Evolutionary conservation across 192 early-diverging fungal species (phyloP), one percentile per base, ranked within the genome.

Genomic region (Powellomyces hirtus): DNA sequence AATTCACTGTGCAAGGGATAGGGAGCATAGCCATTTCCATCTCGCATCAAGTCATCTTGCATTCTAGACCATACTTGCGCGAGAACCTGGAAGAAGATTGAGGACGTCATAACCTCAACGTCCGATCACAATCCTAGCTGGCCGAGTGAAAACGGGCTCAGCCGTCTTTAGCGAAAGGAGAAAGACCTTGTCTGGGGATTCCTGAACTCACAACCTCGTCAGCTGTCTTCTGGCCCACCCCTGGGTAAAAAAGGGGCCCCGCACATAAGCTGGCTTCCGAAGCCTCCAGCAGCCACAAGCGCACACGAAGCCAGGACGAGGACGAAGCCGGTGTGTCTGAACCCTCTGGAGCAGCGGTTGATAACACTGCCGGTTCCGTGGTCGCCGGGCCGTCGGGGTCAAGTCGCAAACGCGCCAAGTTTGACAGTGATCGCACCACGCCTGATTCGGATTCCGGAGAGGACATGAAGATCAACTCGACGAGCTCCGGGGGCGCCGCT

Each of bases 251-350:
- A 60, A 60, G 59, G 59, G 59, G 38, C 37, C 29, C 59, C 59
- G 38, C 59, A 36, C 18, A n/a, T 60, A 36, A 60, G 38, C 59
- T 60, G 59, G 59, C 59, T 60, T 60, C 59, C 59, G 59, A 60
- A 60, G 36, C 34, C 38, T 38, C 31, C 37, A 37, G 20, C 29
- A 37, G 59, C 36, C 59, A 60, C 59, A 60, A 60, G 59, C 59
- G 59, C 59, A 60, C 59, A 60, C 59, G 59, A 24, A 36, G 37
- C 59, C 20, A 60, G 38, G 37, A 60, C 59, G 59, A 38, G n/a
- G 59, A 60, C 20, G 59, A 40, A 34, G 20, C 16, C 59, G 59
- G n/a, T 16, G 59, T 16, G 26, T 4, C 5, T 20, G 59, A 60
- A 37, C 16, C 11, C 4, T 36, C 1, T 7, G 34, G 36, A 24